These are phyloP conservation scores for Phlegmacium glaucopus DNA, from an alignment of 768 basidiomycete genomes.

Conservation along the genomic window DNA sequence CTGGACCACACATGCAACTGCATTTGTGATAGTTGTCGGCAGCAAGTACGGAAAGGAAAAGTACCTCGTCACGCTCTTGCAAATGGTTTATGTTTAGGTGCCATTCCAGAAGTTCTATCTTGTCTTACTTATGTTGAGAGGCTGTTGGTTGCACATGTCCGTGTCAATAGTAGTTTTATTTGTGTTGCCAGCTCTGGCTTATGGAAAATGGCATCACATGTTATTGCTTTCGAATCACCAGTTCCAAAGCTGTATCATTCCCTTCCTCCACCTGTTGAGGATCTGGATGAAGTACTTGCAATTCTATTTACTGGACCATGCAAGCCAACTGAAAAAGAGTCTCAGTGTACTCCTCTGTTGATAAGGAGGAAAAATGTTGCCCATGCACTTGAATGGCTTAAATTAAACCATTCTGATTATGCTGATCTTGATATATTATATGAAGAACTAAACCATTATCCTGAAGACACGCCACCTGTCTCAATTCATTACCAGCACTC, in stretches of 20 bases:
- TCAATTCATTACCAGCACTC: conserved; percentile 17
- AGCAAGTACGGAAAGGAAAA: conserved; percentile 2
- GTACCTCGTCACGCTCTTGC: conserved; percentile 10
- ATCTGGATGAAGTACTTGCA: conserved; percentile 29
- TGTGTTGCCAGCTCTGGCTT: conserved; percentile 17
- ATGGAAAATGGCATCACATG: conserved; percentile 22
- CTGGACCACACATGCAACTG: conserved; percentile 7
- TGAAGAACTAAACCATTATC: conserved; percentile 21
- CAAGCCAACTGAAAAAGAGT: conserved; percentile 22
- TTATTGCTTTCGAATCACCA: conserved; percentile 20
- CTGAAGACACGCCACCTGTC: conserved; percentile 18
- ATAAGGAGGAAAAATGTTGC: conserved; percentile 23
- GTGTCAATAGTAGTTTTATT: conserved; percentile 22
- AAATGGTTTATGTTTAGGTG: conserved; percentile 13
- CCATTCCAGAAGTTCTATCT: conserved; percentile 9
- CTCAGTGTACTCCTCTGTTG: conserved; percentile 21
- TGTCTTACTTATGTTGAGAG: conserved; percentile 19
- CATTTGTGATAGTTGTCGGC: conserved; percentile 7
- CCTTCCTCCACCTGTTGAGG: conserved; percentile 19
- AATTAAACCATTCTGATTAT: conserved; percentile 32
- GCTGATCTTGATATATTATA: conserved; percentile 26
- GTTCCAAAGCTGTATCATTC: conserved; percentile 19
- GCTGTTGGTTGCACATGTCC: conserved; percentile 19
- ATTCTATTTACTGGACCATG: conserved; percentile 28
- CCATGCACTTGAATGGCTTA: conserved; percentile 32